Conservation (phyloP, 164 flowering plant genomes). For the Magnolia officinalis region DNA sequence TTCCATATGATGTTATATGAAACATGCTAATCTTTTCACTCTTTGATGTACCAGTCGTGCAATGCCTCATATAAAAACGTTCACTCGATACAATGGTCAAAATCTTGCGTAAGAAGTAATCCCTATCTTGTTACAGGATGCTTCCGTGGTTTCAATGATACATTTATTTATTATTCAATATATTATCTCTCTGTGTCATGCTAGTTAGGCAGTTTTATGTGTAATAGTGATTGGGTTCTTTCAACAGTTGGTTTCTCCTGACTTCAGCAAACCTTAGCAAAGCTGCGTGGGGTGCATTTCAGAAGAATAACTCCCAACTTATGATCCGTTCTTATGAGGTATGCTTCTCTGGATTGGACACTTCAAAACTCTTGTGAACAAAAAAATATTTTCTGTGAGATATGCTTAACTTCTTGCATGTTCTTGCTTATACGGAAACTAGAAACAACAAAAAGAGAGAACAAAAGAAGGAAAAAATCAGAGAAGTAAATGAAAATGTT, state of each 20-base stretch:
- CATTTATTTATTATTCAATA: background rate
- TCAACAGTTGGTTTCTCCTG: slow-evolving; percentile 83
- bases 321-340: slow-evolving; percentile 99
- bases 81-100: slow-evolving; percentile 82
- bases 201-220: slow-evolving; percentile 5
- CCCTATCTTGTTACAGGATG: background rate
- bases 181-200: background rate
- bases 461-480: background rate
- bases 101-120: slow-evolving; percentile 74
- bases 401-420: background rate
- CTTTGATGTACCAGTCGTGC: slow-evolving; percentile 65
- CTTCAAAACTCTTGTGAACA: background rate
- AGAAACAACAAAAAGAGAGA: background rate
- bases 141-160: background rate
- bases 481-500: background rate
- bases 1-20: too few species aligned
- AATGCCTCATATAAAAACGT: slow-evolving; percentile 99
- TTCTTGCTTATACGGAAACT: background rate
- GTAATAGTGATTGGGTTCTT: slow-evolving; percentile 9
- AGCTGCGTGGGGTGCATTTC: slow-evolving; percentile 99
- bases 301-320: slow-evolving; percentile 87
- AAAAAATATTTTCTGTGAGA: background rate
- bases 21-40: background rate
- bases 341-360: slow-evolving; percentile 3
- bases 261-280: slow-evolving; percentile 97